These are phyloP conservation scores for Chimonanthus salicifolius DNA, from an alignment of 164 flowering plant species.

Conservation along the genomic window DNA sequence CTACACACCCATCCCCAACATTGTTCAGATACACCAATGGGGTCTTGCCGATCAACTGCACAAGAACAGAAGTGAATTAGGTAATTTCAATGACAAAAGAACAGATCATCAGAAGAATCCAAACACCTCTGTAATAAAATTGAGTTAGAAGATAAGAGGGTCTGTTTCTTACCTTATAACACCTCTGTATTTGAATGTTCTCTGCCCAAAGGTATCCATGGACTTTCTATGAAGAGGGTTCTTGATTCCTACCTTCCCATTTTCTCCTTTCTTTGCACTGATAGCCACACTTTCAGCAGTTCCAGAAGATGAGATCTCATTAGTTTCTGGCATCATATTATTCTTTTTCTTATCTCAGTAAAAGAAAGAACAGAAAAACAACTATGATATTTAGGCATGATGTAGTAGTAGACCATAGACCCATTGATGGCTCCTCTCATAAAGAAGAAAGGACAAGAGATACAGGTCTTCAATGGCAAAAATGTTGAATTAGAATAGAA, in stretches of 20 bases:
- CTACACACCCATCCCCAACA: conserved; percentile 73
- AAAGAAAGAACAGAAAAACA: too few species aligned
- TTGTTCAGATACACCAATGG: conserved; percentile 82
- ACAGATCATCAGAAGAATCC: not conserved
- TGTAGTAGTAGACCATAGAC: too few species aligned
- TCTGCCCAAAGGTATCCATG: conserved; percentile 78
- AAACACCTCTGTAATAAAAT: not conserved
- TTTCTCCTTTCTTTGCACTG: conserved; percentile 57
- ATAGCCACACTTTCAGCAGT: conserved; percentile 23
- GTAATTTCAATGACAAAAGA: not conserved
- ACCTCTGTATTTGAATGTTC: conserved; percentile 84
- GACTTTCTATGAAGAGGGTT: conserved; percentile 74
- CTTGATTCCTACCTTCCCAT: conserved; percentile 43
- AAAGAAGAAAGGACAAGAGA: too few species aligned
- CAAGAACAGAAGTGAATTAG: not conserved
- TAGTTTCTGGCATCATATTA: too few species aligned
- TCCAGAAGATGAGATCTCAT: conserved; percentile 30
- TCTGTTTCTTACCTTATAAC: conserved; percentile 50
- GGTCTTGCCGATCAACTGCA: conserved; percentile 66
- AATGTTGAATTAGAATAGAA: too few species aligned
- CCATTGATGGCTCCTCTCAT: too few species aligned
- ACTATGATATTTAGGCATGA: too few species aligned
- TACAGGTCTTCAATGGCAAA: too few species aligned
- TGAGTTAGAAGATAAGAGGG: not conserved
- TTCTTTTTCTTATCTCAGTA: too few species aligned